Base-by-base conservation (phyloP, 2,329 filamentous ascomycete species). In the Clonostachys byssicola region DNA sequence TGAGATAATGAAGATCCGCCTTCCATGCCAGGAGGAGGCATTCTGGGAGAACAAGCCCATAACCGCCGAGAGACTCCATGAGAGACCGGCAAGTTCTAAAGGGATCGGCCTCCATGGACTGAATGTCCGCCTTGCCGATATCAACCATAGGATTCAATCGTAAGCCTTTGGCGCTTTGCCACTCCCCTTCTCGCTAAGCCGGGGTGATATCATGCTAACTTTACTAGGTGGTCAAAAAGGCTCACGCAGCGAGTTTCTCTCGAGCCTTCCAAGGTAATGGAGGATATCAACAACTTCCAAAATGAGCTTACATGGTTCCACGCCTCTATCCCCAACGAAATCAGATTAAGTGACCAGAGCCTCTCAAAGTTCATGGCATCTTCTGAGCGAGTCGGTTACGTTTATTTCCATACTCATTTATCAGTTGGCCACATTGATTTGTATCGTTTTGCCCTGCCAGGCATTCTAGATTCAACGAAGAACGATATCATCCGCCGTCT, bases 361-460 rank as follows among this genome's bases (percentile, higher is more conserved):
- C 61, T 67, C 16, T 48, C 53, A 18, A 56, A 53, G 40, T 66
- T 63, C 46, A 58, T 67, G 23, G 52, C 52, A 4, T 58, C 59
- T 2, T 48, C 58, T 5, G 57, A 69, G 40, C 56, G 62, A 18
- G 53, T 58, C 6, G 64, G 62, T 20, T 71, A 66, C 42, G 58
- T 68, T 34, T 66, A 65, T 51, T 57, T 71, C 23, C 66, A 70
- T 51, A 63, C 61, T 2, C 60, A 62, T 43, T 56, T 70, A 16
- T 63, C 62, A 23, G 58, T 61, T 7, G 57, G 63, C 36, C 65
- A 71, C 46, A 60, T 70, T 12, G 66, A 71, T 34, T 52, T 71
- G 7, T 71, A 71, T 48, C 60, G 67, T 12, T 67, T 69, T 47
- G 60, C 64, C 13, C 53, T 71, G 7, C 67, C 67, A 0, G 63